These are phyloP conservation scores for Mucor lusitanicus DNA, from an alignment of 371 early-diverging fungal species.

Conservation along the genomic window DNA sequence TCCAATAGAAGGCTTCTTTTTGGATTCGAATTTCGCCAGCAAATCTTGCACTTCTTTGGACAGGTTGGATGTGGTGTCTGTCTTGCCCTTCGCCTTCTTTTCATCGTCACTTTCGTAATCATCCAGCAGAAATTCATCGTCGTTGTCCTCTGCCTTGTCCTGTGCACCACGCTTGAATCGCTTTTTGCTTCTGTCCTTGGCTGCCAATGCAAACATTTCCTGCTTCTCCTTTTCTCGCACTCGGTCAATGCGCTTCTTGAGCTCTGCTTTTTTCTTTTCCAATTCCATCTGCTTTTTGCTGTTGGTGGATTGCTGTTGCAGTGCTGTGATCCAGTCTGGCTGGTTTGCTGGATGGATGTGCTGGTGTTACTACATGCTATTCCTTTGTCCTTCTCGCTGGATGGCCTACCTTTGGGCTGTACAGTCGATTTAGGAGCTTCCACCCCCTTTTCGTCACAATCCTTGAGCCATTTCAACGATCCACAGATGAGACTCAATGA, in stretches of 20 bases:
- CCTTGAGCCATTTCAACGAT: constrained; percentile 80
- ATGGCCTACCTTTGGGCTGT: constrained; percentile 1
- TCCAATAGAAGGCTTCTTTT: constrained; percentile 8
- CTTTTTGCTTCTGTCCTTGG: constrained; percentile 18
- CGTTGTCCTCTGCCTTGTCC: constrained; percentile 14
- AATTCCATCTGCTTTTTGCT: constrained; percentile 11
- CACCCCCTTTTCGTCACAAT: constrained; percentile 30
- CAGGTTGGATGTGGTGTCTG: constrained; percentile 26
- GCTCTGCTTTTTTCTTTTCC: constrained; percentile 21
- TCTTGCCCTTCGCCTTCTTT: constrained; percentile 3
- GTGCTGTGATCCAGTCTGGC: constrained; percentile 50
- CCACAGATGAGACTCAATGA: constrained; percentile 87
- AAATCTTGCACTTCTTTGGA: constrained; percentile 61
- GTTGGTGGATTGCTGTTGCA: constrained; percentile 19
- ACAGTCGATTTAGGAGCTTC: background rate
- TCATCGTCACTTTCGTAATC: constrained; percentile 71
- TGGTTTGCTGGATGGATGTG: constrained; percentile 19
- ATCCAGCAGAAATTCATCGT: constrained; percentile 62
- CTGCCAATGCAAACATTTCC: background rate
- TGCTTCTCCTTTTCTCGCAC: constrained; percentile 24
- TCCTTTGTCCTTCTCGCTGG: background rate
- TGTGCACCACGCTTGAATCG: background rate
- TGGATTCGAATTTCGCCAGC: constrained; percentile 30
- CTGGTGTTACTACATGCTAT: background rate
- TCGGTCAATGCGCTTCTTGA: constrained; percentile 34